A percentile compares a stretch with the other conserved stretches of the same genome.
phyloP scores from a whole-genome alignment of 2,329 filamentous ascomycete species.

The Colletotrichum godetiae region DNA sequence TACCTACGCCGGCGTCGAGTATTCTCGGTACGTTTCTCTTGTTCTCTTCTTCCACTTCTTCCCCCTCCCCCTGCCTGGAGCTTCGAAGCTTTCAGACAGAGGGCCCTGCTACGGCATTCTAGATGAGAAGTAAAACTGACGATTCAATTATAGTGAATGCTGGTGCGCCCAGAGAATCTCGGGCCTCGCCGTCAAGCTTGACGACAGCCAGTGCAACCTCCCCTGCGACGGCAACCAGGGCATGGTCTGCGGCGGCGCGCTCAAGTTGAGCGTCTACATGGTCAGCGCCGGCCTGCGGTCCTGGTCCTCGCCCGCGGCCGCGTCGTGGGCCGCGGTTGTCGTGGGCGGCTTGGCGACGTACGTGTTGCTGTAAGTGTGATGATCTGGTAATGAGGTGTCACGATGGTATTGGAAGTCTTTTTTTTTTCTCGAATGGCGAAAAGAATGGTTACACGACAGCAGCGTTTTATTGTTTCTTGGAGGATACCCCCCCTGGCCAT shows the following conservation, averaged over 20 bases:
- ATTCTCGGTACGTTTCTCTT: constrained; percentile 51
- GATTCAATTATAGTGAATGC: constrained; percentile 59
- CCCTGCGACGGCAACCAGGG: constrained; percentile 64
- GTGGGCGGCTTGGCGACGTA: neutral
- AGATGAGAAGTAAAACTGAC: neutral
- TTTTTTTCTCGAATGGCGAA: neutral
- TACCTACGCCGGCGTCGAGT: constrained; percentile 66
- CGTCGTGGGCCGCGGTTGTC: constrained; percentile 9
- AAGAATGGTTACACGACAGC: neutral
- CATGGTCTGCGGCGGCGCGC: constrained; percentile 64
- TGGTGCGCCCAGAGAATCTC: constrained; percentile 67
- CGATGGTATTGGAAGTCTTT: neutral
- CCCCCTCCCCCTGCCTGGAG: neutral
- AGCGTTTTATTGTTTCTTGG: neutral
- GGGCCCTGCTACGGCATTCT: neutral
- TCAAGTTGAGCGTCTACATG: constrained; percentile 60
- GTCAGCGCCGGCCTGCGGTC: constrained; percentile 7
- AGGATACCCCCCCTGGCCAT: neutral
- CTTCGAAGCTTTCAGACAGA: neutral
- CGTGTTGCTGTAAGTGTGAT: neutral
- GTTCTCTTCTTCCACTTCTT: neutral
- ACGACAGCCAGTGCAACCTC: constrained; percentile 60
- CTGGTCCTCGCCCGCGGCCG: neutral
- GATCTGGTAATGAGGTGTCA: neutral
- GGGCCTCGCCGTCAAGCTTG: constrained; percentile 55